Evolutionary conservation across 169 alveolate genomes (phyloP), one percentile per base, ranked within the genome.

Genomic region (Amoebophrya sp.): DNA sequence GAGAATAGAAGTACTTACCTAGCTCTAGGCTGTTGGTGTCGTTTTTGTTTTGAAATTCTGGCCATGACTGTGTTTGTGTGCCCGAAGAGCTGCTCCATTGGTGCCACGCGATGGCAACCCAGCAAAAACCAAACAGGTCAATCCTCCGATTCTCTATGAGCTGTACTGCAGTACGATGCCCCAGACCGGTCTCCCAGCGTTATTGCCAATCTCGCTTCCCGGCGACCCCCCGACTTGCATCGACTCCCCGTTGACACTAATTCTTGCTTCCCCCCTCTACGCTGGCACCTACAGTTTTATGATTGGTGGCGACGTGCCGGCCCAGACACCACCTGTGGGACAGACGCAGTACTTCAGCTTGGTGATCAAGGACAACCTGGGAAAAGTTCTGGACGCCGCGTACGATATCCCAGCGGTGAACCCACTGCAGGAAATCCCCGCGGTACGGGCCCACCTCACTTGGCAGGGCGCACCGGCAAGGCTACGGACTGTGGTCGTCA

Each of bases 381-480:
- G 40, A n/a, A 25, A 40, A 14, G 91, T 89, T 40, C 38, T 89
- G 77, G 91, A 89, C 33, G 91, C 91, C n/a, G 91, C 91, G 39
- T 89, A 39, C 18, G 91, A 41, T 3, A 41, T 89, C 1, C 91
- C 91, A 3, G 91, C 77, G 32, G 40, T 89, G 91, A 39, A 89
- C 39, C 91, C 91, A 35, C 47, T 39, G 77, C 91, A 89, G 77
- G 77, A 89, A 25, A 66, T 66, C 1, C 83, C 83, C 35, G 83
- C 83, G 35, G 29, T n/a, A 25, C 35, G 38, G 35, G 83, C 35
- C 35, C 29, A 66, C 83, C 35, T 40, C 40, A 7, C 77, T 0
- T 41, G 91, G 91, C 35, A n/a, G 39, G 54, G 91, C 7, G 54
- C 54, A 2, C 77, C 66, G 32, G 91, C 77, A 2, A 0, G 53